Evolutionary conservation across 2,329 filamentous ascomycete genomes (phyloP), one percentile per base, ranked within the genome.

Genomic region (Blastomyces parvus): DNA sequence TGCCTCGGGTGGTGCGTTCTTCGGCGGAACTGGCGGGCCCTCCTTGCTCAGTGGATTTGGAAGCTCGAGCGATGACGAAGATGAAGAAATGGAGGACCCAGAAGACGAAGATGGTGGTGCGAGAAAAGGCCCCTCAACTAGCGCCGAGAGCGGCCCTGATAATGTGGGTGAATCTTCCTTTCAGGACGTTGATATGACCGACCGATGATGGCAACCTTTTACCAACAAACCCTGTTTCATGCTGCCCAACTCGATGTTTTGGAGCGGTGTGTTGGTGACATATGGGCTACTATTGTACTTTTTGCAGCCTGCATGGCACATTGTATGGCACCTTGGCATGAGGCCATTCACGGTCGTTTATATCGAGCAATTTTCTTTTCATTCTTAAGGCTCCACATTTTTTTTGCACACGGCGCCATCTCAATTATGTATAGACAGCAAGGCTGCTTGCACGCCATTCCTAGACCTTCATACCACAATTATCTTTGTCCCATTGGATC

Each of bases 51-150:
- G 90, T 72, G 91, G 92, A 61, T 97, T 97, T 77, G 92, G 91
- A 72, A 96, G 91, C 77, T 94, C 90, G 59, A 96, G 91, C 71
- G 91, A 96, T 69, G 93, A 97, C 76, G 94, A 97, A 68, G 94
- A 97, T 67, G 93, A 97, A 70, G 93, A 97, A 66, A 89, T 91
- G 78, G 90, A 96, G 64, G 76, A 78, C 44, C 73, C 75, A 44
- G 74, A 66, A 17, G 88, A 93, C 67, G 88, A 90, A 69, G 88
- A 90, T 66, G 84, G 90, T 69, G 88, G 90, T 66, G 84, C 69
- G 72, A 46, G 70, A 69, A 68, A 70, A 71, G 60, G 53, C 38
- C 60, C 48, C 53, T 59, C 75, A 68, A 73, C 74, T 65, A 69
- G 71, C 50, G 71, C 77, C 67, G 79, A 82, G 70, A 77, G 76